These are phyloP conservation scores for Handroanthus guayacan DNA, from an alignment of 257 asterid genomes.

Conservation along the genomic window DNA sequence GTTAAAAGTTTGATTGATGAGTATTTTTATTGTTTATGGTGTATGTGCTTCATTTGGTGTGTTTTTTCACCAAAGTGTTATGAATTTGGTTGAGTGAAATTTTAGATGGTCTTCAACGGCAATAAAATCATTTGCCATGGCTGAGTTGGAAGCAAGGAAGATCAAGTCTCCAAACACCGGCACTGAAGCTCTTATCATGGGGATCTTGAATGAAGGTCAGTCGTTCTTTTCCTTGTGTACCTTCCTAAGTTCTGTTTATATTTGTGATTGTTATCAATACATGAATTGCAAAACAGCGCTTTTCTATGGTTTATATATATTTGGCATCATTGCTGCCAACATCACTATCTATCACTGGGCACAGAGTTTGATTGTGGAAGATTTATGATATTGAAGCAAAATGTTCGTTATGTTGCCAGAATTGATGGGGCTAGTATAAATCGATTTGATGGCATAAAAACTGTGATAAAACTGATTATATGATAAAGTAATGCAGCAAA, in stretches of 20 bases:
- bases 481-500: neutral
- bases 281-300: neutral
- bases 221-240: neutral
- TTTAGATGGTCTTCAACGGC: constrained; percentile 82
- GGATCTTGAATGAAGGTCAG: constrained; percentile 73
- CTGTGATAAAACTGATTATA: neutral
- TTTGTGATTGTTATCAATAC: neutral
- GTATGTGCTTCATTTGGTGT: constrained; percentile 37
- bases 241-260: neutral
- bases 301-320: constrained; percentile 1
- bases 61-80: constrained; percentile 41
- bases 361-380: constrained; percentile 3
- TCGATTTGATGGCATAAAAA: constrained; percentile 1
- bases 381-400: neutral
- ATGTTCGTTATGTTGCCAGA: neutral
- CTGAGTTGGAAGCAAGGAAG: constrained; percentile 78
- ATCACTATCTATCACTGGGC: neutral
- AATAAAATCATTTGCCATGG: constrained; percentile 70
- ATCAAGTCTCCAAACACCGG: constrained; percentile 62
- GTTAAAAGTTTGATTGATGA: constrained; percentile 32
- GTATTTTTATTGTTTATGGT: constrained; percentile 16
- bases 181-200: constrained; percentile 77
- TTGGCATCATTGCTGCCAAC: neutral
- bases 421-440: neutral
- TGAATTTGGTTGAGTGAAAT: constrained; percentile 45